phyloP scores from a whole-genome alignment of 2,329 filamentous ascomycete species.

The Fusarium dlaminii region DNA sequence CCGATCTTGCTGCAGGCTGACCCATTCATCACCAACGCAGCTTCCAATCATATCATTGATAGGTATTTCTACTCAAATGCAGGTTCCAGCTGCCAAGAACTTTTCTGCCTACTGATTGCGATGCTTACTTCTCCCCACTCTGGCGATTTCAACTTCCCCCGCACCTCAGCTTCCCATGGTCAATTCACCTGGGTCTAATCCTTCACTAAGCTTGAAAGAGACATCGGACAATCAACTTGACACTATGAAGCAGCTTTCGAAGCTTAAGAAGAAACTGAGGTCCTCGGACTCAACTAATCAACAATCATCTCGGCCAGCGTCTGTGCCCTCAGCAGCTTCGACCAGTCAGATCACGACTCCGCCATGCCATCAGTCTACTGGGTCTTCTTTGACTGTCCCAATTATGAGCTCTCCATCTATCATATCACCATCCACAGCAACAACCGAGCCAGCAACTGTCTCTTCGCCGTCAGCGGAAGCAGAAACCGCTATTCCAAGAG shows the following conservation, averaged over 20 bases:
- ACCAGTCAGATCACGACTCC: neutral
- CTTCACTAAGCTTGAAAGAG: neutral
- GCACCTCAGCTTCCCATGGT: fast-evolving
- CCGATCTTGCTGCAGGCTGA: neutral
- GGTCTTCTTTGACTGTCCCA: fast-evolving
- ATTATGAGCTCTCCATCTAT: fast-evolving
- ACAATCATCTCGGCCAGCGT: fast-evolving
- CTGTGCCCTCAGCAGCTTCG: fast-evolving
- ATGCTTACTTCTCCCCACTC: neutral
- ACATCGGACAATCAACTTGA: fast-evolving
- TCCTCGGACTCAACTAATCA: neutral
- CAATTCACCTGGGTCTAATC: neutral
- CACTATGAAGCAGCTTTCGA: neutral
- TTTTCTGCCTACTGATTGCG: neutral
- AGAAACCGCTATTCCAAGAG: fast-evolving
- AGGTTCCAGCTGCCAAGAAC: neutral
- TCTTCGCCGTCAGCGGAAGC: fast-evolving
- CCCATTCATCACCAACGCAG: fast-evolving
- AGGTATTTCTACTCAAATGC: neutral
- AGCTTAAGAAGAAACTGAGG: neutral
- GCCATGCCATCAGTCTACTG: neutral
- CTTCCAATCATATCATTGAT: neutral
- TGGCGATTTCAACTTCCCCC: neutral
- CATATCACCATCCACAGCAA: fast-evolving
- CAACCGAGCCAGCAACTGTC: fast-evolving